A percentile compares a stretch with the other conserved stretches of the same genome.
Conservation (phyloP, 441 rosid genomes). For the Isatis lusitanica region DNA sequence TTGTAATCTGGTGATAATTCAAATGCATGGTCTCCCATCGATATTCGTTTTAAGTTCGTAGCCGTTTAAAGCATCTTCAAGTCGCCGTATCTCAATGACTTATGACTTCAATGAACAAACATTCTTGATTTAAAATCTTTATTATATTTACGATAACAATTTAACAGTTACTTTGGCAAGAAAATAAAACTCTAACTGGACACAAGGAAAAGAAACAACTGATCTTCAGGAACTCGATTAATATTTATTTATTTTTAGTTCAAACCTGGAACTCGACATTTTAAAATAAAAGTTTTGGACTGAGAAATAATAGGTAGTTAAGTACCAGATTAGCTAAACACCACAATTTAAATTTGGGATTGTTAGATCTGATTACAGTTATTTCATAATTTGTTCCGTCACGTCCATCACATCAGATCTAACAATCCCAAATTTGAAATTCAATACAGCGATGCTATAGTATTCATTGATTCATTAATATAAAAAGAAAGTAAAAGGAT, state of each 20-base stretch:
- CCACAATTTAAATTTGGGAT: background rate
- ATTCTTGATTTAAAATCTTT: background rate
- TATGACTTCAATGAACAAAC: conserved; percentile 9
- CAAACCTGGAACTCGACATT: too few relatives aligned
- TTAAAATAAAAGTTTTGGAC: too few relatives aligned
- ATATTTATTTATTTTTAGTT: too few relatives aligned
- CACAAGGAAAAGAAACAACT: background rate
- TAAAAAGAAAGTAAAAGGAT: background rate
- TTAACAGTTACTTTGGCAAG: background rate
- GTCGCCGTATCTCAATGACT: conserved; percentile 18
- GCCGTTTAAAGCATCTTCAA: conserved; percentile 21
- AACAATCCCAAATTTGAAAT: conserved; percentile 10
- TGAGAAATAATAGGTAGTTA: background rate
- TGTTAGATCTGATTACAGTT: too few relatives aligned
- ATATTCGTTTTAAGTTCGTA: conserved; percentile 1
- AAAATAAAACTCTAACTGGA: background rate
- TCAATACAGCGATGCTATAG: background rate
- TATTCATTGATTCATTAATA: background rate
- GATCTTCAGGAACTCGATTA: too few relatives aligned
- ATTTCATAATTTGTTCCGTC: background rate
- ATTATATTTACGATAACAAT: too few relatives aligned
- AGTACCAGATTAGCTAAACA: background rate
- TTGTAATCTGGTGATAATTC: background rate
- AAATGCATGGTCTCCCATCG: conserved; percentile 30
- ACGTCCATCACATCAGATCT: background rate